Evolutionary conservation across 495 filamentous ascomycete species (phyloP).

Genomic region (Bacidia gigantensis): DNA sequence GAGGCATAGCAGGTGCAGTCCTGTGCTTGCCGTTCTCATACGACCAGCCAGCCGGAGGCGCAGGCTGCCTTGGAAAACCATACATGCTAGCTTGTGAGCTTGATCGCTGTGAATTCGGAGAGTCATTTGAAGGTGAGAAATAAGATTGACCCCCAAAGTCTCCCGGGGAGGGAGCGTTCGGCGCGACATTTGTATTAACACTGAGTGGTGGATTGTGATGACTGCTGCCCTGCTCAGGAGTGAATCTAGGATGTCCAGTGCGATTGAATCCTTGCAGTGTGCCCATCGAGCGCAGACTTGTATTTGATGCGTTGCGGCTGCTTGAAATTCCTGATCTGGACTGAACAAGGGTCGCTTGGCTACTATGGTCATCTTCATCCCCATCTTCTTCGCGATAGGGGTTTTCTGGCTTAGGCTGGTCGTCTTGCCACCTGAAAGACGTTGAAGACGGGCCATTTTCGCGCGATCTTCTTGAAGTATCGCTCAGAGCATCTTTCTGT

Average conservation of each 20-base stretch:
- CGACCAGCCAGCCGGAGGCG: constrained; percentile 43
- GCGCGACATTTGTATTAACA: constrained; percentile 53
- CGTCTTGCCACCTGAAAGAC: constrained; percentile 69
- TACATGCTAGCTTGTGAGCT: constrained; percentile 61
- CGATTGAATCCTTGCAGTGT: constrained; percentile 55
- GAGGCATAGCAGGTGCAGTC: constrained; percentile 74
- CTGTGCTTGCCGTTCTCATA: constrained; percentile 63
- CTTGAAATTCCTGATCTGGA: constrained; percentile 36
- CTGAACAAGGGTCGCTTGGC: constrained; percentile 26
- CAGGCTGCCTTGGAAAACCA: constrained; percentile 63
- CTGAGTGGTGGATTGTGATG: constrained; percentile 38
- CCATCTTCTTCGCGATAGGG: constrained; percentile 72
- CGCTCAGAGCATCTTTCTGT: constrained; percentile 32
- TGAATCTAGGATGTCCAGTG: constrained; percentile 53
- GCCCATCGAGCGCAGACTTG: constrained; percentile 67
- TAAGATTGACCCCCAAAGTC: constrained; percentile 58
- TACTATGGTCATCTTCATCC: constrained; percentile 50
- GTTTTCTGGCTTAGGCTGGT: constrained; percentile 51
- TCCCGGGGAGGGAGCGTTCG: constrained; percentile 33
- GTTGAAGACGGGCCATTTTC: constrained; percentile 48
- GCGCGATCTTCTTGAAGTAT: constrained; percentile 33
- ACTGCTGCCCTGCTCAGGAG: constrained; percentile 33
- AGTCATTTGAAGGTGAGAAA: constrained; percentile 79
- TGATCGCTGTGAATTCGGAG: constrained; percentile 68
- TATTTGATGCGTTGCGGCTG: constrained; percentile 67